Evolutionary conservation across 2,329 filamentous ascomycete species (phyloP).

Genomic region (Paecilomyces variotii): DNA sequence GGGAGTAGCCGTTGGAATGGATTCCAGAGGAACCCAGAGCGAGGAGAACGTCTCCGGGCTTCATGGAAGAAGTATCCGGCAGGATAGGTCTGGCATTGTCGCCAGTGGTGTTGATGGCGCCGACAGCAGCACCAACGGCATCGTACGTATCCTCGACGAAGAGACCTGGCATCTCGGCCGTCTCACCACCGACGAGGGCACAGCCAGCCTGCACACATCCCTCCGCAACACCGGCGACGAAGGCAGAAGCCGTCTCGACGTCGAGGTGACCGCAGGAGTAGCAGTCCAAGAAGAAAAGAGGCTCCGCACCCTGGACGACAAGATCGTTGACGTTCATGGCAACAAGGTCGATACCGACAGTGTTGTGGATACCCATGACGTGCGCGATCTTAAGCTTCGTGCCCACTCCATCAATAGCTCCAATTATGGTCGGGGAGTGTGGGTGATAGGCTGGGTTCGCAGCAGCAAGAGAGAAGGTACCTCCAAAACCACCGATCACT

Average conservation of each 20-base stretch:
- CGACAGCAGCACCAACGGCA: constrained; percentile 81
- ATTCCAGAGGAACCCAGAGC: constrained; percentile 79
- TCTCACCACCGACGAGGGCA: constrained; percentile 92
- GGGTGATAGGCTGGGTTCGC: constrained; percentile 63
- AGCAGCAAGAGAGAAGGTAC: constrained; percentile 67
- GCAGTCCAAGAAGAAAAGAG: constrained; percentile 95
- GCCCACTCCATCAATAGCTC: constrained; percentile 90
- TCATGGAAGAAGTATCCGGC: constrained; percentile 69
- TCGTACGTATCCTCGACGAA: constrained; percentile 87
- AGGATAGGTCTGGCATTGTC: constrained; percentile 57
- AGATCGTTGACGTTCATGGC: constrained; percentile 99
- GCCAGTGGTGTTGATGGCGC: constrained; percentile 56
- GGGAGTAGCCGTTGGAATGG: constrained; percentile 95
- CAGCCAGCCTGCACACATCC: constrained; percentile 81
- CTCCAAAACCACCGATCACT: constrained; percentile 91
- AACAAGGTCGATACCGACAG: constrained; percentile 91
- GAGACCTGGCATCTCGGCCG: constrained; percentile 96
- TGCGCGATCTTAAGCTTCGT: constrained; percentile 97
- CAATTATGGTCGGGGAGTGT: constrained; percentile 73
- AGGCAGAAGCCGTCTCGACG: constrained; percentile 67
- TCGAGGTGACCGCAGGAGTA: constrained; percentile 88
- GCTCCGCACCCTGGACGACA: constrained; percentile 89
- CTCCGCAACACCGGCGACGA: constrained; percentile 81
- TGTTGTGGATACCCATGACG: constrained; percentile 79
- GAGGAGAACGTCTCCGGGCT: constrained; percentile 72